Conservation (phyloP, 2,329 filamentous ascomycete genomes). For the Lecanosticta acicola region DNA sequence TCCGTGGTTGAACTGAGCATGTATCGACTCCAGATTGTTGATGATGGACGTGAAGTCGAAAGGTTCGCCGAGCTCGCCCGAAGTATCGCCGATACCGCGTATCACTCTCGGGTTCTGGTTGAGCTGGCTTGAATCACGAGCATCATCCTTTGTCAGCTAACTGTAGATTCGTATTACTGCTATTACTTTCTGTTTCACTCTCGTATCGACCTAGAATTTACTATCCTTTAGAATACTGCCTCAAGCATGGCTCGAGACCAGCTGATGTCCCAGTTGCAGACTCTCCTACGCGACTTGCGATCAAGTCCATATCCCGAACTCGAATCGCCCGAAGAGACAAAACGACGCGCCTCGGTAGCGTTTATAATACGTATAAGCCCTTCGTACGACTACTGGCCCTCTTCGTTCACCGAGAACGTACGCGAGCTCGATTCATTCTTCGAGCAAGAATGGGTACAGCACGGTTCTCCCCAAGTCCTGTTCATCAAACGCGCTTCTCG, state of each 20-base stretch:
- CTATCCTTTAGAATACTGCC: not conserved
- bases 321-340: slow-evolving; percentile 45
- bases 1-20: not conserved
- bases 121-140: no score
- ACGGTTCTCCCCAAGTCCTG: slow-evolving; percentile 62
- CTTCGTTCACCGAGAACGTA: slow-evolving; percentile 21
- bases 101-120: not conserved
- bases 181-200: not conserved
- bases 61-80: not conserved
- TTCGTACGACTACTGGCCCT: slow-evolving; percentile 50
- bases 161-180: no score
- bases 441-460: slow-evolving; percentile 57
- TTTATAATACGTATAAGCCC: slow-evolving; percentile 59
- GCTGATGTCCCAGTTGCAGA: slow-evolving; percentile 38
- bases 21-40: no score
- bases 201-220: not conserved
- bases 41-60: not conserved
- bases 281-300: slow-evolving; percentile 40
- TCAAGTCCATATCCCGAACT: slow-evolving; percentile 46
- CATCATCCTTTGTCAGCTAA: no score
- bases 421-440: slow-evolving; percentile 54
- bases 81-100: not conserved
- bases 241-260: slow-evolving; percentile 1
- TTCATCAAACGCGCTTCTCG: slow-evolving; percentile 65
- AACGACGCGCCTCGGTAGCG: slow-evolving; percentile 61